A percentile compares a stretch with the other conserved stretches of the same genome.
Conservation (phyloP, 1,284 basidiomycete genomes). For the Boletellus deceptivus region DNA sequence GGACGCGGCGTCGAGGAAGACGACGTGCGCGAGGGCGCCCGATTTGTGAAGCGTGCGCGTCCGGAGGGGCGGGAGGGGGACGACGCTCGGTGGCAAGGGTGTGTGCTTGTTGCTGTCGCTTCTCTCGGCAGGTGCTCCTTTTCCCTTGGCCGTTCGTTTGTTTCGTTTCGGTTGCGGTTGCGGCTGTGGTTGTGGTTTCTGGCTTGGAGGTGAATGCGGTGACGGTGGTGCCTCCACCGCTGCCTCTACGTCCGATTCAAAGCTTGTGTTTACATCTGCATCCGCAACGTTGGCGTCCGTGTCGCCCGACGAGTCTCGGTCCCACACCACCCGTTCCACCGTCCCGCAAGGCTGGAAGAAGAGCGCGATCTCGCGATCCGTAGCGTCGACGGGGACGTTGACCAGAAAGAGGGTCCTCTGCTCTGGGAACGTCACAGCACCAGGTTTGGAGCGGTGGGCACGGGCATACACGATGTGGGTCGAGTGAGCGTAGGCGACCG, state of each 20-base stretch:
- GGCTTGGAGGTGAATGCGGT: constrained; percentile 30
- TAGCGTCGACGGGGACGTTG: constrained; percentile 83
- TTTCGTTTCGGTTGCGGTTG: too few species aligned
- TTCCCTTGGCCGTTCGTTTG: constrained; percentile 39
- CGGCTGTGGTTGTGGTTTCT: too few species aligned
- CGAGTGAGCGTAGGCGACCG: constrained; percentile 51
- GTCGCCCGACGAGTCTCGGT: constrained; percentile 30
- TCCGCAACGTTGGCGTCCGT: constrained; percentile 22
- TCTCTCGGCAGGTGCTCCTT: constrained; percentile 3
- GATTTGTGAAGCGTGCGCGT: constrained; percentile 59
- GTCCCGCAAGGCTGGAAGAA: constrained; percentile 76
- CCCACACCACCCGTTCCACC: constrained; percentile 70
- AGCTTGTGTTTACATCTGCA: constrained; percentile 13
- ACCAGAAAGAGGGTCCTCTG: constrained; percentile 82
- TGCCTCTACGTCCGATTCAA: constrained; percentile 6
- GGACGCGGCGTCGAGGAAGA: constrained; percentile 77
- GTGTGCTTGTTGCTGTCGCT: too few species aligned
- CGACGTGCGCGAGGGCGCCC: constrained; percentile 68
- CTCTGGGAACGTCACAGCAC: constrained; percentile 47
- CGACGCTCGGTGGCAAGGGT: constrained; percentile 43
- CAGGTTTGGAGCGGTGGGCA: constrained; percentile 48
- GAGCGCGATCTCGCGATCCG: constrained; percentile 68
- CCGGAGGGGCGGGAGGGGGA: constrained; percentile 54
- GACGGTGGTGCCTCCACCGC: not conserved
- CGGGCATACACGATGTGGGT: constrained; percentile 66